A percentile compares a stretch with the other conserved stretches of the same genome.
These are phyloP conservation scores for Pseudonitzschia multistriata DNA, from an alignment of 108 stramenopile genomes.

Conservation along the genomic window DNA sequence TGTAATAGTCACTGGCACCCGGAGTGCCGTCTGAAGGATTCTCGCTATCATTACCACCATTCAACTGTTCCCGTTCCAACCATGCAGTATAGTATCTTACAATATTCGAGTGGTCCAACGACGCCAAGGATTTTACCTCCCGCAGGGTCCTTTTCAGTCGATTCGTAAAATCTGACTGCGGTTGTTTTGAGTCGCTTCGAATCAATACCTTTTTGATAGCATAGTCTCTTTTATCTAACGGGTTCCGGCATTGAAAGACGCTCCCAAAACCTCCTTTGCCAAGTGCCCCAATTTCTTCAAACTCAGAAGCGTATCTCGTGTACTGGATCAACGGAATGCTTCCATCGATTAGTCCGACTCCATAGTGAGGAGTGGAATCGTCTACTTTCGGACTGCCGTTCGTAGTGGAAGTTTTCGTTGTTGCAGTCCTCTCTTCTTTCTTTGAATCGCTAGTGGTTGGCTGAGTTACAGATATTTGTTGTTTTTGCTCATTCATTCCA, in stretches of 20 bases:
- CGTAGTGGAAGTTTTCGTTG: not conserved
- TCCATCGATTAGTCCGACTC: constrained; percentile 33
- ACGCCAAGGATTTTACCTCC: constrained; percentile 92
- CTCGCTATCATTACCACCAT: not conserved
- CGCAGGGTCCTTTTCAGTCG: constrained; percentile 84
- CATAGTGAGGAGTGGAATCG: constrained; percentile 5
- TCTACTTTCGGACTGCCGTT: not conserved
- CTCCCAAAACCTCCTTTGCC: constrained; percentile 91
- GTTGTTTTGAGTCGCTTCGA: constrained; percentile 18
- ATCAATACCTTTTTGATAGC: constrained; percentile 93
- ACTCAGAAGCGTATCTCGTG: constrained; percentile 80
- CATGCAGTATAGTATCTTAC: constrained; percentile 97
- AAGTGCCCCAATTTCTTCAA: constrained; percentile 67
- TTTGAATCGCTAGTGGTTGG: not conserved
- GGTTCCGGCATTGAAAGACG: constrained; percentile 77
- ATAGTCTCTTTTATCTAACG: constrained; percentile 86
- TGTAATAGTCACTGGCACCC: constrained; percentile 24
- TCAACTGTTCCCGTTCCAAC: constrained; percentile 77
- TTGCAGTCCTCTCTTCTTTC: not conserved
- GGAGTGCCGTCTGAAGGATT: constrained; percentile 3
- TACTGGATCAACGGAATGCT: constrained; percentile 82
- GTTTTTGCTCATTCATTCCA: constrained; percentile 3
- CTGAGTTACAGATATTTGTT: not conserved
- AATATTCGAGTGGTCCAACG: constrained; percentile 91
- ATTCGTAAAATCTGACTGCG: constrained; percentile 55